Evolutionary conservation across 2,329 filamentous ascomycete species (phyloP).

Genomic region (Clonostachys solani): DNA sequence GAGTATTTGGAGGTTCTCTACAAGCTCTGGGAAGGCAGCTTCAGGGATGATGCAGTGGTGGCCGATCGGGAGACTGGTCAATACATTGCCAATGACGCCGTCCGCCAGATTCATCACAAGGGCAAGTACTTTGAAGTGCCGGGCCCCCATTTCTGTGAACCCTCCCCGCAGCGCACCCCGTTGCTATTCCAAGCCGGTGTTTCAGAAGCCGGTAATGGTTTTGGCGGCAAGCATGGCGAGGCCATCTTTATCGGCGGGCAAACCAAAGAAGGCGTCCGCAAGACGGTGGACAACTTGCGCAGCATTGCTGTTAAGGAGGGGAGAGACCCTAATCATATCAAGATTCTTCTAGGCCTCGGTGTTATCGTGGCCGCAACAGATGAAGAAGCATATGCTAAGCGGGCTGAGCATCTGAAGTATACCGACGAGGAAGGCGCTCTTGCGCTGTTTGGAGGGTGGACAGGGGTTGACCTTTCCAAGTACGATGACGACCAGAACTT

Average conservation of each 20-base stretch:
- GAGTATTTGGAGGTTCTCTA: slow-evolving; percentile 4
- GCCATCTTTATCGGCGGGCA: slow-evolving; percentile 60
- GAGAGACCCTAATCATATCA: slow-evolving; percentile 47
- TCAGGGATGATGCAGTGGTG: slow-evolving; percentile 49
- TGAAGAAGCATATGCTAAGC: slow-evolving; percentile 47
- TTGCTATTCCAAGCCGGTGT: slow-evolving; percentile 63
- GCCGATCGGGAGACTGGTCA: slow-evolving; percentile 46
- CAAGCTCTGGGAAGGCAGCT: slow-evolving; percentile 34
- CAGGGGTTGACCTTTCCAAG: slow-evolving; percentile 56
- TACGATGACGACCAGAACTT: slow-evolving; percentile 63
- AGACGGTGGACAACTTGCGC: slow-evolving; percentile 47
- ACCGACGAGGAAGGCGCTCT: slow-evolving; percentile 58
- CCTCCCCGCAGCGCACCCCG: slow-evolving; percentile 59
- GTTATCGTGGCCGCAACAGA: slow-evolving; percentile 56
- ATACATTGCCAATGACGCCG: slow-evolving; percentile 36
- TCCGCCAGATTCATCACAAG: slow-evolving; percentile 58
- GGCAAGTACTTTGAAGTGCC: slow-evolving; percentile 56
- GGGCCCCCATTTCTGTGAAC: slow-evolving; percentile 57
- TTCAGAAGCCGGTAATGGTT: slow-evolving; percentile 53
- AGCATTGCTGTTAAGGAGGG: slow-evolving; percentile 28
- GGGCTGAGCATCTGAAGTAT: slow-evolving; percentile 47
- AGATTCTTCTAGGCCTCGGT: slow-evolving; percentile 55
- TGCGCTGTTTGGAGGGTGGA: slow-evolving; percentile 64
- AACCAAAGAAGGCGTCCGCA: slow-evolving; percentile 14
- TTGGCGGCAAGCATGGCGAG: slow-evolving; percentile 61